Percentiles rank a stretch among this genome's conserved stretches.
Evolutionary conservation across 2,329 filamentous ascomycete species (phyloP).

Genomic region (Arthrobotrys musiformis): DNA sequence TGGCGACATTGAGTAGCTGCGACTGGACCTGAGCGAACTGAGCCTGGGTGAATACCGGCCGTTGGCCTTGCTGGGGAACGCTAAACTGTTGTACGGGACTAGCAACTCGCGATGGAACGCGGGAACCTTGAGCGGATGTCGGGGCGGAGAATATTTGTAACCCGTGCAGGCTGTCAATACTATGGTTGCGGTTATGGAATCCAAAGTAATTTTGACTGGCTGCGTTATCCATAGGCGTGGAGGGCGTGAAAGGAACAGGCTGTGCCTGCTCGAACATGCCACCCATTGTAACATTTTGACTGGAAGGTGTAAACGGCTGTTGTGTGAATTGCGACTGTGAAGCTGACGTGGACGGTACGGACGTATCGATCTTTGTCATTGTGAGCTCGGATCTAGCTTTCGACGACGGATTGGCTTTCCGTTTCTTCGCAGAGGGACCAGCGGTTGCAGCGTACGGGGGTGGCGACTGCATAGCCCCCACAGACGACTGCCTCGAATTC

Average conservation of each 20-base stretch:
- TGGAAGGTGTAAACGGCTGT: conserved; percentile 69
- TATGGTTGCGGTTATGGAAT: conserved; percentile 70
- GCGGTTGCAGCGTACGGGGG: conserved; percentile 68
- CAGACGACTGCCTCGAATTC: conserved; percentile 60
- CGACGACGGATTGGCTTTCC: conserved; percentile 77
- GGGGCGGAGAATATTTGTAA: conserved; percentile 77
- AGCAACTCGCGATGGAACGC: conserved; percentile 67
- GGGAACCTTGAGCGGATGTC: conserved; percentile 77
- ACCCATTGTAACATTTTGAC: conserved; percentile 64
- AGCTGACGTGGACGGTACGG: conserved; percentile 63
- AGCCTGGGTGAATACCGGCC: conserved; percentile 41
- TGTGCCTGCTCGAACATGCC: conserved; percentile 63
- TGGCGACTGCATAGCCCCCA: conserved; percentile 34
- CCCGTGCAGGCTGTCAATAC: conserved; percentile 73
- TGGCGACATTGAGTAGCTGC: conserved; percentile 51
- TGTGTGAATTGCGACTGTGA: conserved; percentile 63
- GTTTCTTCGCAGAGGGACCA: conserved; percentile 79
- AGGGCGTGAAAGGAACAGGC: conserved; percentile 25
- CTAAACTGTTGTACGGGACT: conserved; percentile 52
- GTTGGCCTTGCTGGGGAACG: conserved; percentile 28
- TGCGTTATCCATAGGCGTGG: conserved; percentile 71
- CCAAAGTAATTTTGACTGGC: conserved; percentile 70
- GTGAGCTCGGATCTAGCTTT: conserved; percentile 78
- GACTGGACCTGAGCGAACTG: conserved; percentile 53
- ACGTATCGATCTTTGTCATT: conserved; percentile 83